Evolutionary conservation across 2,329 filamentous ascomycete species (phyloP), one percentile per base, ranked within the genome.

Genomic region (Trichoderma citrinoviride): DNA sequence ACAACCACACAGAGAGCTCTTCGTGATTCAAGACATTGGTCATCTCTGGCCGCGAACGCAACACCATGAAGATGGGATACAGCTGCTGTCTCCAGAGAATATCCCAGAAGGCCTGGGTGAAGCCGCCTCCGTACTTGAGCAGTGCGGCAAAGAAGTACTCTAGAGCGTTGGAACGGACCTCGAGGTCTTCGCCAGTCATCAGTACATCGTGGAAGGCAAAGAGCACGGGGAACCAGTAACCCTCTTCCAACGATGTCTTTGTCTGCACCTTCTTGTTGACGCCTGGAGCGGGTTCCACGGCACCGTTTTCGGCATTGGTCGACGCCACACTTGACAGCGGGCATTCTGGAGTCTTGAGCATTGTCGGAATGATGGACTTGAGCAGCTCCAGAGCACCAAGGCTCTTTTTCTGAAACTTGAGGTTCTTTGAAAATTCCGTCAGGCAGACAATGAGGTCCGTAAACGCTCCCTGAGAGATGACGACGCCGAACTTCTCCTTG

Each of bases 191-290:
- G 2, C 96, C 95, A 1, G 95, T 99, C 95, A 99, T 99, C 54
- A 99, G 81, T 23, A 99, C 93, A 76, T 99, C 95, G 75, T 99
- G 95, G 82, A 99, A 99, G 3, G 96, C 94, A 74, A 99, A 98
- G 33, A 99, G 82, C 6, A 99, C 91, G 0, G 95, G 95, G 77
- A 99, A 99, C 95, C 95, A 99, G 77, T 93, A 99, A 43, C 96
- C 93, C 76, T 98, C 95, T 75, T 99, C 96, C 68, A 95, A 88
- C 4, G 93, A 96, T 52, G 96, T 96, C 61, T 90, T 89, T 65
- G 83, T 90, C 64, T 87, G 87, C 66, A 89, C 87, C 73, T 74
- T 76, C 75, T 79, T 77, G 71, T 73, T 77, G 7, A 80, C 78
- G 23, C 70, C 66, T 23, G 81, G 77, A 29, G 81, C 77, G 29